Evolutionary conservation across 768 basidiomycete species (phyloP).

Genomic region (Lyophyllum atratum): DNA sequence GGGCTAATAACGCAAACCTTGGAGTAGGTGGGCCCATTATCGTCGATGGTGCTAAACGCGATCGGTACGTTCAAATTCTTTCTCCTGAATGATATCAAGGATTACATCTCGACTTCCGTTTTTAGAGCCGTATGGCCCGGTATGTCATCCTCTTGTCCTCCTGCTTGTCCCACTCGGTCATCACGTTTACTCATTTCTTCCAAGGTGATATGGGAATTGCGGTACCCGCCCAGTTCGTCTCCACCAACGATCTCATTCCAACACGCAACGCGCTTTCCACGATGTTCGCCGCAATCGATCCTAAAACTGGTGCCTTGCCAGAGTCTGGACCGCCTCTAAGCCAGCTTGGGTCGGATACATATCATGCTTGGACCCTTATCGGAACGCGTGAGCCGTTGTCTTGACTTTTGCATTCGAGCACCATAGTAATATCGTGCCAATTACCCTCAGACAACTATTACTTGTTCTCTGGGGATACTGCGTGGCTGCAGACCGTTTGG

Average conservation of each 20-base stretch:
- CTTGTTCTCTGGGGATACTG: slow-evolving; percentile 53
- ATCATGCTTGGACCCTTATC: slow-evolving; percentile 62
- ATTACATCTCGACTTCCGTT: not conserved
- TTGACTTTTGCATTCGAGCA: not conserved
- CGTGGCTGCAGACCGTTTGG: slow-evolving; percentile 53
- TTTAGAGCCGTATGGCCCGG: slow-evolving; percentile 60
- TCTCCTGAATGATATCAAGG: too few species aligned
- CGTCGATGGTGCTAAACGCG: slow-evolving; percentile 62
- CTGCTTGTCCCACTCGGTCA: not conserved
- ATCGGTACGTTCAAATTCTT: slow-evolving; percentile 44
- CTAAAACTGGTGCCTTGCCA: slow-evolving; percentile 53
- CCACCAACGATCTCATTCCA: slow-evolving; percentile 57
- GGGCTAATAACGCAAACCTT: slow-evolving; percentile 56
- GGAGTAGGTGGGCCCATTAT: slow-evolving; percentile 62
- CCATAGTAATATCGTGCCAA: not conserved
- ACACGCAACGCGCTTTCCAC: slow-evolving; percentile 59
- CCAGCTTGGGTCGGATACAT: slow-evolving; percentile 51
- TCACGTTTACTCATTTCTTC: not conserved
- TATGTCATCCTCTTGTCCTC: slow-evolving; percentile 12
- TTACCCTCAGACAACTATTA: slow-evolving; percentile 50
- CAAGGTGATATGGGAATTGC: slow-evolving; percentile 65
- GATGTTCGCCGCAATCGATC: slow-evolving; percentile 56
- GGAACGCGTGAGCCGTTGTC: slow-evolving; percentile 50
- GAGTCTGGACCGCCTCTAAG: slow-evolving; percentile 53
- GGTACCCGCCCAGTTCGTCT: slow-evolving; percentile 61